phyloP scores from a whole-genome alignment of 768 basidiomycete genomes.

The Termitomyces sp. region DNA sequence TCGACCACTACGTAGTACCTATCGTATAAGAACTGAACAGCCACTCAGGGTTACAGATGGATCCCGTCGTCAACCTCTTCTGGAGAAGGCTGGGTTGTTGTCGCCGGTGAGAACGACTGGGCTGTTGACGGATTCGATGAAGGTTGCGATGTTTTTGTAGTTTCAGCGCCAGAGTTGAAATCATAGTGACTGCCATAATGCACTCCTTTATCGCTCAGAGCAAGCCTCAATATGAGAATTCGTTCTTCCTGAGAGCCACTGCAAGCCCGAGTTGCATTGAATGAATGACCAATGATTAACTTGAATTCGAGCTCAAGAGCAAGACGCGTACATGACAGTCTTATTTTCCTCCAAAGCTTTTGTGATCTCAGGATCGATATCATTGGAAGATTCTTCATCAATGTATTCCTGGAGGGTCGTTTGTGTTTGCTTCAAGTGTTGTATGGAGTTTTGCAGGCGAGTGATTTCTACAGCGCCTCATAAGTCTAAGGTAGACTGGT shows the following conservation, averaged over 20 bases:
- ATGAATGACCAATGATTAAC: no score
- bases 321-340: constrained; percentile 56
- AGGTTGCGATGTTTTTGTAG: not conserved
- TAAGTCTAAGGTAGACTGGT: not conserved
- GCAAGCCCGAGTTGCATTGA: constrained; percentile 1
- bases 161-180: constrained; percentile 6
- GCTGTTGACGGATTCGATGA: not conserved
- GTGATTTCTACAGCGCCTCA: constrained; percentile 57
- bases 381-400: constrained; percentile 26
- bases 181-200: constrained; percentile 46
- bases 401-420: constrained; percentile 46
- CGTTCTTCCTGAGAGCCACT: constrained; percentile 82
- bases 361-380: constrained; percentile 52
- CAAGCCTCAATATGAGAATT: constrained; percentile 63
- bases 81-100: not conserved
- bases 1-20: not conserved
- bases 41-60: constrained; percentile 17
- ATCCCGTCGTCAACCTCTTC: constrained; percentile 15
- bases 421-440: constrained; percentile 63
- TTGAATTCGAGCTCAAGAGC: not conserved
- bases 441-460: constrained; percentile 69
- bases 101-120: not conserved
- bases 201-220: constrained; percentile 60
- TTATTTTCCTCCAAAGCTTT: constrained; percentile 71
- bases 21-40: constrained; percentile 2